Base-by-base conservation (phyloP, 2,329 filamentous ascomycete genomes). In the Phoma sp. region DNA sequence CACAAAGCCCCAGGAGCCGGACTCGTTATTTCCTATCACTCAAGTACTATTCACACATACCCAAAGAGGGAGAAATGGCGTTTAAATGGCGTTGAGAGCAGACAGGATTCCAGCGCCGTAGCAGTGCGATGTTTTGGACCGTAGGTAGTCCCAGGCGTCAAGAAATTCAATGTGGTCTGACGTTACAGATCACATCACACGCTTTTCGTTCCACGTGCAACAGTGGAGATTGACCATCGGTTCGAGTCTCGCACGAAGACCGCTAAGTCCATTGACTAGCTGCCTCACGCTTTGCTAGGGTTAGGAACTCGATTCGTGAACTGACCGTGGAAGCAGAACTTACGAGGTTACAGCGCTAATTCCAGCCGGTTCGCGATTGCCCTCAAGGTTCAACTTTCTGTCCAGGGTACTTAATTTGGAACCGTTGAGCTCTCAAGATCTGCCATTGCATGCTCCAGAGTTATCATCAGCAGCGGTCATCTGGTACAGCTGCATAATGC, bases 401-500 rank as follows among this genome's bases (percentile, higher is more conserved):
- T 36, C 25, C 11, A 25, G 42, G 18, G 45, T 29, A 29, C 30
- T 38, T 7, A 11, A 33, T 11, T 27, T 25, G 35, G 47, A 32
- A 27, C n/a, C 22, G 24, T 10, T 41, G 32, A 42, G 37, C 14
- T n/a, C 24, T 39, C 27, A 52, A 37, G 39, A 32, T 14, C 43
- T 44, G 29, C 22, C 44, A 2, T 29, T 40, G 7, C 39, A 24
- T 8, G 23, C 18, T 36, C 39, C 23, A 39, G 24, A 36, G 18
- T 25, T 25, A 22, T 49, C 9, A 50, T 23, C 37, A 27, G n/a
- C 38, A 10, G 7, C 36, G 58, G 61, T 74, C 70, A 74, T 71
- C 64, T 72, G 71, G 70, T 60, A 51, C 48, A 39, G 57, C 41
- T 53, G 52, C 54, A 64, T 60, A 62, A 56, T 49, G 60, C 57